Conservation (phyloP, 495 filamentous ascomycete genomes). For the Geopyxis carbonaria region DNA sequence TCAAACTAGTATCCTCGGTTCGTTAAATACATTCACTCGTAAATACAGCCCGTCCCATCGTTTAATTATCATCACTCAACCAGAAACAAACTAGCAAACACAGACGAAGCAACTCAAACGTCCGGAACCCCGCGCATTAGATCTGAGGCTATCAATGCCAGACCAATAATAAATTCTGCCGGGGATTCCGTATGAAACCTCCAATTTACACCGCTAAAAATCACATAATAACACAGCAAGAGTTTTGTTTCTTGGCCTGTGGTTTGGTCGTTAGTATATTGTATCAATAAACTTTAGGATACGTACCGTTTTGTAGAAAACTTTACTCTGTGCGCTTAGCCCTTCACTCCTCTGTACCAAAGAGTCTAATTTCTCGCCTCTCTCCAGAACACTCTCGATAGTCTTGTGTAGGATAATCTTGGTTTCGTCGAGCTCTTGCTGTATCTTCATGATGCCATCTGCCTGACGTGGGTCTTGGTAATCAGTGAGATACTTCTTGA, state of each 20-base stretch:
- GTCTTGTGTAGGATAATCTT: slow-evolving; percentile 97
- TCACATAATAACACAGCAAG: slow-evolving; percentile 75
- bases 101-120: no score
- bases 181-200: no score
- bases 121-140: no score
- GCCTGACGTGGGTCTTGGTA: slow-evolving; percentile 82
- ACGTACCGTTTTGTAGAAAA: slow-evolving; percentile 74
- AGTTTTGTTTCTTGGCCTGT: slow-evolving; percentile 90
- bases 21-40: no score
- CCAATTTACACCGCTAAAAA: no score
- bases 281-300: slow-evolving; percentile 4
- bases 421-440: slow-evolving; percentile 92
- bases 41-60: no score
- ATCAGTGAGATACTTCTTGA: slow-evolving; percentile 69
- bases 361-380: slow-evolving; percentile 89
- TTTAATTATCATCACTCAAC: no score
- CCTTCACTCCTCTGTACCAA: slow-evolving; percentile 93
- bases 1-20: no score
- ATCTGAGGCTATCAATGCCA: no score
- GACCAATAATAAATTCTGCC: no score
- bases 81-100: no score
- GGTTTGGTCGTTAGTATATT: slow-evolving; percentile 14
- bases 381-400: slow-evolving; percentile 86
- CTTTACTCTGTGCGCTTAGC: slow-evolving; percentile 72
- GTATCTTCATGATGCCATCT: slow-evolving; percentile 85